Evolutionary conservation across 495 filamentous ascomycete species (phyloP), one percentile per base, ranked within the genome.

Genomic region (Trichodelitschia bisporula): DNA sequence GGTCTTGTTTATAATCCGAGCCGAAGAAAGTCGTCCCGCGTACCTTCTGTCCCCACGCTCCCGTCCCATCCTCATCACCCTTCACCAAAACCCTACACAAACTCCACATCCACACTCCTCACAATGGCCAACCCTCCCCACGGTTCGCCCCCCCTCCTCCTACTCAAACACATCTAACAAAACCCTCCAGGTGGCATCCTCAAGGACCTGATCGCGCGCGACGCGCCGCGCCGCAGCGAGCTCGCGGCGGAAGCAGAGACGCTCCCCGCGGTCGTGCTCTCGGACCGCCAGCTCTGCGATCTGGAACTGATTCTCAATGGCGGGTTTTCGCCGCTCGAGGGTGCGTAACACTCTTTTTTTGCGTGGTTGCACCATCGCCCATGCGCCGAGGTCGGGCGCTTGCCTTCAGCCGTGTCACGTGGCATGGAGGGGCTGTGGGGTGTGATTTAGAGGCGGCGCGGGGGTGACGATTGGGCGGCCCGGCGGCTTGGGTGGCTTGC

Each of bases 281-380:
- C 66, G 20, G 86, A 97, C 64, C 68, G 86, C 37, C 86, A 97
- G 55, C 67, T 97, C 14, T 97, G 86, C 55, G 86, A 97, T 60
- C 64, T 97, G 40, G 86, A 97, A 50, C 50, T 97, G 59, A 74
- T 97, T 39, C 67, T 95, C 55, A 92, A 69, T 56, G 86, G 86
- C 44, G 86, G 89, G 32, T 97, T 97, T 57, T 90, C 79, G 39
- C 86, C 86, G 29, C 65, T 97, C 14, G 89, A 95, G 64, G 89
- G 83, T 90, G 44, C 32, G 72, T 64, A 35, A 21, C 18, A 11
- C 9, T 35, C 36, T 28, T 36, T 32, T 27, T 26, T 34, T 20
- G 21, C 21, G 21, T 24, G n/a, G n/a, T n/a, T n/a, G n/a, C n/a
- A n/a, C n/a, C n/a, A n/a, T n/a, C n/a, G n/a, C n/a, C n/a, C 16